Percentiles rank a stretch among this genome's conserved stretches.
Conservation (phyloP, 2,329 filamentous ascomycete species). For the Fusarium aywerte region DNA sequence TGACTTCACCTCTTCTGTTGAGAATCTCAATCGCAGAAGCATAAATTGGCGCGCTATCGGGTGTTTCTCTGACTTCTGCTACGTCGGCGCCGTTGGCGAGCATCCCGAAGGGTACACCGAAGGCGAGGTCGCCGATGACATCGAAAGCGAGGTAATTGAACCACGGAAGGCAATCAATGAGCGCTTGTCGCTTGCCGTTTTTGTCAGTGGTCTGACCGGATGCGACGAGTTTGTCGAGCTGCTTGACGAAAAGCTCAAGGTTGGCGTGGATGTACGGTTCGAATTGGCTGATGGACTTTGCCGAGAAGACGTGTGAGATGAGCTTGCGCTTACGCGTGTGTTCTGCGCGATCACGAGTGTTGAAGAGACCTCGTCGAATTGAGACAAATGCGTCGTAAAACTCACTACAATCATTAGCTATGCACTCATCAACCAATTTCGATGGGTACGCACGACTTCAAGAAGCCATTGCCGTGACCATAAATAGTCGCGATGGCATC, state of each 20-base stretch:
- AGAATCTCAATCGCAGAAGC: conserved; percentile 87
- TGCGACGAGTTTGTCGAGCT: conserved; percentile 73
- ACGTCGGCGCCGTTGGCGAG: conserved; percentile 78
- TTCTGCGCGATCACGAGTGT: conserved; percentile 82
- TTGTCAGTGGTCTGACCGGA: conserved; percentile 61
- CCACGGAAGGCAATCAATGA: conserved; percentile 81
- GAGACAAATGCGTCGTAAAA: conserved; percentile 95
- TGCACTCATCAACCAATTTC: fast-evolving
- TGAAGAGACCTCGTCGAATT: conserved; percentile 87
- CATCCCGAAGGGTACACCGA: conserved; percentile 71
- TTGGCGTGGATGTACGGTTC: conserved; percentile 90
- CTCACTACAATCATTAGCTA: conserved; percentile 61
- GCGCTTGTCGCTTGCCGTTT: conserved; percentile 69
- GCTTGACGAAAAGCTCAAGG: conserved; percentile 75
- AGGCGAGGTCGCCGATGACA: conserved; percentile 61
- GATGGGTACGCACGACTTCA: conserved; percentile 68
- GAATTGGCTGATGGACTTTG: conserved; percentile 83
- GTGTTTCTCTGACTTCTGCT: conserved; percentile 74
- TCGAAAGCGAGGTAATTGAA: conserved; percentile 68
- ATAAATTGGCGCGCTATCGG: conserved; percentile 71
- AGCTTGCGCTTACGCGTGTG: conserved; percentile 92
- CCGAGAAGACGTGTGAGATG: conserved; percentile 85
- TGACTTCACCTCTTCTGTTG: conserved; percentile 88
- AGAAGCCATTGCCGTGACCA: conserved; percentile 80
- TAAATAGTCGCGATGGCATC: conserved; percentile 81